Percentiles rank a stretch among this genome's conserved stretches.
Conservation (phyloP, 2,329 filamentous ascomycete genomes). For the Ascochyta viciae-villosae region DNA sequence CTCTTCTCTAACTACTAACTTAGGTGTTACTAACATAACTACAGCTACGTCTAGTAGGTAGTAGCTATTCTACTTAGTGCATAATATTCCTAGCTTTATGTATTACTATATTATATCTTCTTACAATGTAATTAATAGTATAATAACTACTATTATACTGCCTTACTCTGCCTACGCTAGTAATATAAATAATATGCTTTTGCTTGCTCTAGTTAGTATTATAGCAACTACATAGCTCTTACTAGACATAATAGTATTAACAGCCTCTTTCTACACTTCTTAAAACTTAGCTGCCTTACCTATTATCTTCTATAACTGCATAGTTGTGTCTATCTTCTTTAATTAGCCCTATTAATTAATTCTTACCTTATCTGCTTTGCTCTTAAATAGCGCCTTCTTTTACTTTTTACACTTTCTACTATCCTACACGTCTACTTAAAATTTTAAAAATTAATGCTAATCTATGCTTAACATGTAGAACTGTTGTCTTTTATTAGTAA, state of each 20-base stretch:
- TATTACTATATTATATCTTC: conserved; percentile 27
- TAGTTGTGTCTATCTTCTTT: conserved; percentile 13
- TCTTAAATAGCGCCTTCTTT: background rate
- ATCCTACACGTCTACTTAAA: conserved; percentile 4
- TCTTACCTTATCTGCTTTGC: background rate
- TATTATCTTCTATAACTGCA: conserved; percentile 20
- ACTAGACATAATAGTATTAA: conserved; percentile 26
- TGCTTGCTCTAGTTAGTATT: conserved; percentile 33
- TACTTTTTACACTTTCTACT: background rate
- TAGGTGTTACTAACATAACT: conserved; percentile 33
- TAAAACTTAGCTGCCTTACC: conserved; percentile 21
- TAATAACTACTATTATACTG: conserved; percentile 27
- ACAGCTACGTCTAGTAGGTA: conserved; percentile 18
- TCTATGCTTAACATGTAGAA: conserved; percentile 23
- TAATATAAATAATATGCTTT: conserved; percentile 40
- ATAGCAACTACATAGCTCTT: conserved; percentile 27
- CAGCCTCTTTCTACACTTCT: conserved; percentile 25
- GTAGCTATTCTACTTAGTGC: conserved; percentile 24
- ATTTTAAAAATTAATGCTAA: conserved; percentile 28
- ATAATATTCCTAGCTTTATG: conserved; percentile 4
- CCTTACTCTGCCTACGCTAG: conserved; percentile 25
- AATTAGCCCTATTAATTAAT: conserved; percentile 5
- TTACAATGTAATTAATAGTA: conserved; percentile 30
- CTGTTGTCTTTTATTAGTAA: conserved; percentile 13
- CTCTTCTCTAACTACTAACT: conserved; percentile 27